phyloP scores from a whole-genome alignment of 495 filamentous ascomycete genomes.

The Penicillium verhagenii region DNA sequence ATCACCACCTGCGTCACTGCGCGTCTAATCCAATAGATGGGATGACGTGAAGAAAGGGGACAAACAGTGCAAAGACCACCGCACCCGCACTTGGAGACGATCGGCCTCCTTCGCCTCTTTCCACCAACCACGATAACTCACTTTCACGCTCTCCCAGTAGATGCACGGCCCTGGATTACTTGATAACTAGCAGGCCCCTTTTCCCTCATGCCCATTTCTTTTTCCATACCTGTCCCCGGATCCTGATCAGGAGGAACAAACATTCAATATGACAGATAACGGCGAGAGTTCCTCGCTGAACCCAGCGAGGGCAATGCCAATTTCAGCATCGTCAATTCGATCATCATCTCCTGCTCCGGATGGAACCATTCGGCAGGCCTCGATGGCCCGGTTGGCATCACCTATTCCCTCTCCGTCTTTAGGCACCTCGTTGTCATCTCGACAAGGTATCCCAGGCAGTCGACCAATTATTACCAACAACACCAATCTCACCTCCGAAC shows the following conservation, averaged over 20 bases:
- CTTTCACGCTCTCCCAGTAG: neutral
- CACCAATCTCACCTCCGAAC: constrained; percentile 18
- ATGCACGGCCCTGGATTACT: neutral
- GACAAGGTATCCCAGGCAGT: constrained; percentile 38
- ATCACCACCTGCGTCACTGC: constrained; percentile 17
- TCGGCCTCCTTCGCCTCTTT: constrained; percentile 1
- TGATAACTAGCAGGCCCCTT: neutral
- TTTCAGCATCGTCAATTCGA: constrained; percentile 35
- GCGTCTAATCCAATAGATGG: constrained; percentile 4
- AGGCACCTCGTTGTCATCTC: constrained; percentile 41
- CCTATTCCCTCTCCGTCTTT: constrained; percentile 57
- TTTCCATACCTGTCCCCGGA: constrained; percentile 4
- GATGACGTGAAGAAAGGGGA: constrained; percentile 22
- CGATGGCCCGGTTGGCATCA: constrained; percentile 71
- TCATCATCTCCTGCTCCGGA: constrained; percentile 44
- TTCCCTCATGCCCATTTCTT: constrained; percentile 9
- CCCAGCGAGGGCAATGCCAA: constrained; percentile 35
- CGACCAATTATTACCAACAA: constrained; percentile 20
- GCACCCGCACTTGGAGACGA: constrained; percentile 8
- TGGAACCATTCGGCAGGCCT: constrained; percentile 56
- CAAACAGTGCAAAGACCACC: constrained; percentile 38
- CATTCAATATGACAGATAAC: constrained; percentile 37
- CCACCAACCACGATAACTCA: neutral
- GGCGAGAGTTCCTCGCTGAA: constrained; percentile 39
- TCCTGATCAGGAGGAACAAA: constrained; percentile 2